Percentiles rank a stretch among this genome's conserved stretches.
Evolutionary conservation across 176 grass and related monocot species (phyloP).

Genomic region (Triticum timopheevii): DNA sequence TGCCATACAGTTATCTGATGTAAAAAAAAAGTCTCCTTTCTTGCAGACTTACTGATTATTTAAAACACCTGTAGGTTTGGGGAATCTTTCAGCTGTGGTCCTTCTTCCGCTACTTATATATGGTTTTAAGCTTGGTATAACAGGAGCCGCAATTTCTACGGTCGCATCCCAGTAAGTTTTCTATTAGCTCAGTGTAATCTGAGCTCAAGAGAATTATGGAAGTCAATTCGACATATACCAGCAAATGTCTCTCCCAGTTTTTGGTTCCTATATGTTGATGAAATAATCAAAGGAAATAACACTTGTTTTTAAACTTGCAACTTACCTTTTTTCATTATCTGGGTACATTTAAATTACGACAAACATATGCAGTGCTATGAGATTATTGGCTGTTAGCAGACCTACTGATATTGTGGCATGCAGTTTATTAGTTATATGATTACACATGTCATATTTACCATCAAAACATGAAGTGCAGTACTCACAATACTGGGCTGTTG

Average conservation of each 20-base stretch:
- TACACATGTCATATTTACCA: background rate
- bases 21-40: background rate
- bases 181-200: background rate
- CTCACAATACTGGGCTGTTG: background rate
- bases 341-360: background rate
- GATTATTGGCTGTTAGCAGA: slow-evolving; percentile 15
- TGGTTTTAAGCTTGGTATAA: slow-evolving; percentile 56
- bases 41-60: background rate
- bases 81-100: slow-evolving; percentile 53
- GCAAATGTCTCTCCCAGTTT: slow-evolving; percentile 16
- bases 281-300: slow-evolving; percentile 14
- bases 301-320: background rate
- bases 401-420: background rate
- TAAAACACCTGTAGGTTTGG: slow-evolving; percentile 44
- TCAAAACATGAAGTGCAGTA: background rate
- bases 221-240: background rate
- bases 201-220: background rate
- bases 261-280: background rate
- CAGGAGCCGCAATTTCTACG: slow-evolving; percentile 66
- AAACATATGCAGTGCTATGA: background rate
- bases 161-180: slow-evolving; percentile 71
- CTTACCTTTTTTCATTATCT: background rate
- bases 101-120: slow-evolving; percentile 70
- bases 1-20: slow-evolving; percentile 6
- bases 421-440: slow-evolving; percentile 3